Percentiles rank a stretch among this genome's conserved stretches.
phyloP scores from a whole-genome alignment of 1,284 basidiomycete genomes.

The Omphalotus olearius region DNA sequence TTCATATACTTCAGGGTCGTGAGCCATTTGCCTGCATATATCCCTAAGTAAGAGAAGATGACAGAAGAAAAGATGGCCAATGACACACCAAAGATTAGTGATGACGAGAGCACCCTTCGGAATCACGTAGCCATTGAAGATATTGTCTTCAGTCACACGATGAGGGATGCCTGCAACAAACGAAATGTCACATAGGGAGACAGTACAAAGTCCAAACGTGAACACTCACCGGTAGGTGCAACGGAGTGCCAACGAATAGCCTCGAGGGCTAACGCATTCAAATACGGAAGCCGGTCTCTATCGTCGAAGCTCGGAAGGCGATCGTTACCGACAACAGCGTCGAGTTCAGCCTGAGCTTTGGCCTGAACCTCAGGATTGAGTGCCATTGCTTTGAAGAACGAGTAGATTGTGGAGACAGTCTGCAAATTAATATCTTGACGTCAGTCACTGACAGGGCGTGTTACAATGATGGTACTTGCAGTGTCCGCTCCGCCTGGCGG shows the following conservation, averaged over 20 bases:
- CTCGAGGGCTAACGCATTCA: slow-evolving; percentile 31
- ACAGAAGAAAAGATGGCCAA: background rate
- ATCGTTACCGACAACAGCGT: slow-evolving; percentile 28
- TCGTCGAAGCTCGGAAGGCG: slow-evolving; percentile 31
- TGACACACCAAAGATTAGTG: slow-evolving; percentile 23
- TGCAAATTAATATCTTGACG: background rate
- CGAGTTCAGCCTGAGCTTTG: slow-evolving; percentile 32
- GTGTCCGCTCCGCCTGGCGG: slow-evolving; percentile 16
- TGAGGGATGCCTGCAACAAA: slow-evolving; percentile 21
- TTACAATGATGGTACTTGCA: background rate
- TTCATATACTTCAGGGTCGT: slow-evolving; percentile 24
- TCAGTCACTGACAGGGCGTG: background rate
- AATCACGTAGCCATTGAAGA: slow-evolving; percentile 19
- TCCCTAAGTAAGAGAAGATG: background rate
- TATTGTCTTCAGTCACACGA: slow-evolving; percentile 21
- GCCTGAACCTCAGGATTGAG: slow-evolving; percentile 30
- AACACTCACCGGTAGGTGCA: slow-evolving; percentile 16
- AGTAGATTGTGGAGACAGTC: slow-evolving; percentile 14
- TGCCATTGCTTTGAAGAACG: slow-evolving; percentile 24
- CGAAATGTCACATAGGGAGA: background rate
- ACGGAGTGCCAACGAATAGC: slow-evolving; percentile 23
- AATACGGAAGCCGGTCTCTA: slow-evolving; percentile 28
- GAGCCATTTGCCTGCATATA: slow-evolving; percentile 25
- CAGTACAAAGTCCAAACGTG: background rate
- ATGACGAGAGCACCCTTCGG: slow-evolving; percentile 25